Evolutionary conservation across 768 basidiomycete species (phyloP).

Genomic region (Leccinum rimulosum): DNA sequence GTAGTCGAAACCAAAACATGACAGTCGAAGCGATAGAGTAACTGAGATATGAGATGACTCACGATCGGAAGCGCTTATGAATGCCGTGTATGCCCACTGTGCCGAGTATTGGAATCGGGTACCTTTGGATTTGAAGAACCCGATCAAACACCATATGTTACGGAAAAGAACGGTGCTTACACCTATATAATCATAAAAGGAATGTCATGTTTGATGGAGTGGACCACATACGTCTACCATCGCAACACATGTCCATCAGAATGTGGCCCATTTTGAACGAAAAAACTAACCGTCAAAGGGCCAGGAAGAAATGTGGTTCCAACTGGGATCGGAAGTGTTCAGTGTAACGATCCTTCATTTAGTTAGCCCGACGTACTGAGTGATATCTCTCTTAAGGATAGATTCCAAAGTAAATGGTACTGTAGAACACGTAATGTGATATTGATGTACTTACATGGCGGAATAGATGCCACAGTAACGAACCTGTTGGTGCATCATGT

Average conservation of each 20-base stretch:
- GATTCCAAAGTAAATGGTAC: neutral
- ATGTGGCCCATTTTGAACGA: neutral
- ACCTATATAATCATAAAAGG: neutral
- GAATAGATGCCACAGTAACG: neutral
- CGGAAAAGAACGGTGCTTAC: neutral
- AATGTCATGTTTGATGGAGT: neutral
- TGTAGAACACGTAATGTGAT: neutral
- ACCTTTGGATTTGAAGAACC: neutral
- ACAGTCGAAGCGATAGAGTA: neutral
- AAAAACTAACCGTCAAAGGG: neutral
- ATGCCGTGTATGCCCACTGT: neutral
- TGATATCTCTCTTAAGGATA: neutral
- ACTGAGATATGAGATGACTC: neutral
- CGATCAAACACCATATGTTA: neutral
- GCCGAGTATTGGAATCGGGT: neutral
- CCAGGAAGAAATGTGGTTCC: neutral
- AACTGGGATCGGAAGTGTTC: neutral
- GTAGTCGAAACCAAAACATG: neutral
- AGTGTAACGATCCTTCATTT: neutral
- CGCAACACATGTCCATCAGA: neutral
- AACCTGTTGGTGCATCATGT: neutral
- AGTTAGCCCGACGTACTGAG: neutral
- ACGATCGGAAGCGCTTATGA: neutral
- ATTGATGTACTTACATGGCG: neutral
- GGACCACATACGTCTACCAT: neutral